Evolutionary conservation across 805 yeast species (phyloP).

Genomic region (Cyberlindnera saturnus): DNA sequence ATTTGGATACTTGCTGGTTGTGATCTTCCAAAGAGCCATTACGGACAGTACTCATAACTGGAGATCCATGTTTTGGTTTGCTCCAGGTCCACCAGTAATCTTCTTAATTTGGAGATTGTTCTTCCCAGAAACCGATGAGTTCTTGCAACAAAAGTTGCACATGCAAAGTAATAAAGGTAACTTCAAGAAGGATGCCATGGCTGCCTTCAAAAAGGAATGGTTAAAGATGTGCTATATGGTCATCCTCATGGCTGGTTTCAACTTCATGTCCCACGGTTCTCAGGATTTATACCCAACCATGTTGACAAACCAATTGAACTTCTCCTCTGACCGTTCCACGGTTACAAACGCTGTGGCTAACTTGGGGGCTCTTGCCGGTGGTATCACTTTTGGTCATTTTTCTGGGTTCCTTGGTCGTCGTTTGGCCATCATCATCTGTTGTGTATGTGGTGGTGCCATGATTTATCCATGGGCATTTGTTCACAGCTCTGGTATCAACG

Average conservation of each 20-base stretch:
- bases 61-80: conserved; percentile 66
- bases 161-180: conserved; percentile 26
- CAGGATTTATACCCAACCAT: conserved; percentile 59
- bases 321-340: conserved; percentile 38
- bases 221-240: conserved; percentile 50
- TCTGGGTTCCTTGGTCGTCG: conserved; percentile 53
- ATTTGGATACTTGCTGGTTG: conserved; percentile 60
- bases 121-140: conserved; percentile 50
- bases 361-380: conserved; percentile 53
- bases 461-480: conserved; percentile 60
- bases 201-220: conserved; percentile 47
- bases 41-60: conserved; percentile 48
- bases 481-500: conserved; percentile 42
- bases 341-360: conserved; percentile 54
- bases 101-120: conserved; percentile 36
- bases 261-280: conserved; percentile 57
- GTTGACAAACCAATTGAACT: conserved; percentile 39
- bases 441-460: conserved; percentile 52
- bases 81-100: conserved; percentile 49
- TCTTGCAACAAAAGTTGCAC: conserved; percentile 34
- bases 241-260: conserved; percentile 56
- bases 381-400: conserved; percentile 47
- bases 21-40: conserved; percentile 58
- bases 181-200: conserved; percentile 27
- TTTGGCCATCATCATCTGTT: conserved; percentile 43